Evolutionary conservation across 179 eudicot genomes (phyloP), one percentile per base, ranked within the genome.

Genomic region (Vitellaria paradoxa): DNA sequence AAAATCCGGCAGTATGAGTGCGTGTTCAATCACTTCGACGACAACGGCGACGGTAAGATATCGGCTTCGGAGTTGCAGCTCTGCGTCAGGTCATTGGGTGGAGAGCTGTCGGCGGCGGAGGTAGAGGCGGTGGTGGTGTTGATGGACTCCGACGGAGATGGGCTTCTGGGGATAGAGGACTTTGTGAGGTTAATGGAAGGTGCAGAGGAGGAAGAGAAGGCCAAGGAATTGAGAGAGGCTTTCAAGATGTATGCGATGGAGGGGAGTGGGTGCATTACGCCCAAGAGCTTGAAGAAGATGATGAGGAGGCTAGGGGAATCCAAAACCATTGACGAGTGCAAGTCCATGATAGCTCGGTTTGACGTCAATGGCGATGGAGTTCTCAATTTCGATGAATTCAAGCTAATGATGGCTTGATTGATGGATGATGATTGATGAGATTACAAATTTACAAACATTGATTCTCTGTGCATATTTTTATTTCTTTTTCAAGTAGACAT

Each of bases 321-420:
- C 2, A 84, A 20, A 37, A 59, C 84, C n/a, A 40, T 74, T 20
- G 61, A 60, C 6, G 85, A 86, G 2, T 88, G 91, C 52, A 50
- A 61, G 62, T 78, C 37, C 21, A 88, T 86, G 89, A 88, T 88
- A 18, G 67, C 66, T 9, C 64, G 65, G 23, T 84, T 73, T 57
- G 89, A 88, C 71, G 61, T 81, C 56, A 67, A 88, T 65, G 86
- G 88, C 12, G 89, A 86, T 81, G 91, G 91, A 0, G 84, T 88
- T 15, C 83, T 88, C 45, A 70, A 74, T 40, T 88, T 88, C 72
- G 88, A 84, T 9, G 89, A 88, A 70, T 88, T 88, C 66, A 82
- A 75, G 71, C 23, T 76, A 62, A 86, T 88, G 91, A 84, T 88
- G 89, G 61, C 80, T 62, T 87, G 76, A 10, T 26, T 30, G 45